phyloP scores from a whole-genome alignment of 305 asterid species.

The Nicotiana rustica region DNA sequence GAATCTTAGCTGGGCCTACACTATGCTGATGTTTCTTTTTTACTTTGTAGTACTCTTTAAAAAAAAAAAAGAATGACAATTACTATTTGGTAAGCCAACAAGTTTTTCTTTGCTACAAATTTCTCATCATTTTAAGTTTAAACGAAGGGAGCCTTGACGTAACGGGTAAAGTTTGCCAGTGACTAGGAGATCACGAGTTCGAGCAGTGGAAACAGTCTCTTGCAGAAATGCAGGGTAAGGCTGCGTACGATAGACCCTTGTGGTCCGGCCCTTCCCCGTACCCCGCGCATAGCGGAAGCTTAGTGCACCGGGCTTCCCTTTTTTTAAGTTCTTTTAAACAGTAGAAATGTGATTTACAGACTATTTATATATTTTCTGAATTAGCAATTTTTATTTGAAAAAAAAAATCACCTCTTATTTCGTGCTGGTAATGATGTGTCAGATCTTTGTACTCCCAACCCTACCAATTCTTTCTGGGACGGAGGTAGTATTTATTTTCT shows the following conservation, averaged over 20 bases:
- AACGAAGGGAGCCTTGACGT: too few relatives aligned
- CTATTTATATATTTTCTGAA: too few relatives aligned
- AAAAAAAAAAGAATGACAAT: background rate
- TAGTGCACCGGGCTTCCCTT: too few relatives aligned
- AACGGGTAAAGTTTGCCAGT: too few relatives aligned
- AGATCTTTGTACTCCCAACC: background rate
- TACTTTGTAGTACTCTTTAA: background rate
- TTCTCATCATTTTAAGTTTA: background rate
- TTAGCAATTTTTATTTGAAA: background rate
- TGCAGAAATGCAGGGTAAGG: too few relatives aligned
- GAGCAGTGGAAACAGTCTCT: too few relatives aligned
- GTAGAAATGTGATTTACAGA: background rate
- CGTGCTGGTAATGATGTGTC: background rate
- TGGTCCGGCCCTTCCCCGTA: too few relatives aligned
- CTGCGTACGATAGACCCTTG: too few relatives aligned
- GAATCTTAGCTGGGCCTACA: background rate
- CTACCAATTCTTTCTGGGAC: background rate
- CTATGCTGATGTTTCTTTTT: background rate
- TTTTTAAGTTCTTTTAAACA: background rate
- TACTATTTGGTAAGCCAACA: background rate
- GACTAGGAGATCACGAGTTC: too few relatives aligned
- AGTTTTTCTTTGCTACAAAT: background rate
- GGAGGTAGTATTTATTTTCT: background rate
- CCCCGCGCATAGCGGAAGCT: too few relatives aligned
- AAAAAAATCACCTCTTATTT: too few relatives aligned